Percentiles rank a stretch among this genome's conserved stretches.
These are phyloP conservation scores for Tolypocladium album DNA, from an alignment of 2,329 filamentous ascomycete genomes.

Conservation along the genomic window DNA sequence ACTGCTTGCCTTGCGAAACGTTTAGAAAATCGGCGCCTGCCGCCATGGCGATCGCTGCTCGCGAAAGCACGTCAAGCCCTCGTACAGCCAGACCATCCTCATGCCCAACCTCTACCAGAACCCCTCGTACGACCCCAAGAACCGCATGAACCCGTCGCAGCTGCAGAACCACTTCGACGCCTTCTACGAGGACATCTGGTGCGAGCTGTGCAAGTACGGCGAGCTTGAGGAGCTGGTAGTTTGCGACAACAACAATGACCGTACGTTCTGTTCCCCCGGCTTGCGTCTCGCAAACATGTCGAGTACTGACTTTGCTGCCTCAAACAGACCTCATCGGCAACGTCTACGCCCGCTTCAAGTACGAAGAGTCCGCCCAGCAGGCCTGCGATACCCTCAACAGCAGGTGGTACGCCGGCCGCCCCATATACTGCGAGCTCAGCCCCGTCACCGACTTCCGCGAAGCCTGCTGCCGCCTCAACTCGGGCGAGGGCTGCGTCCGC, in stretches of 20 bases:
- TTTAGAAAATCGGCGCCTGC: slow-evolving; percentile 88
- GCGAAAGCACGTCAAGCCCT: slow-evolving; percentile 97
- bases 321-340: slow-evolving; percentile 82
- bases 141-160: slow-evolving; percentile 91
- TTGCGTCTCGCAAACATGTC: not conserved
- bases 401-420: slow-evolving; percentile 92
- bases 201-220: slow-evolving; percentile 98
- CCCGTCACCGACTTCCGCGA: slow-evolving; percentile 98
- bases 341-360: slow-evolving; percentile 99
- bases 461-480: slow-evolving; percentile 91
- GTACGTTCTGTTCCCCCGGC: slow-evolving; percentile 35
- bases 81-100: slow-evolving; percentile 93
- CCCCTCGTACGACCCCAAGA: slow-evolving; percentile 91
- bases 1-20: not conserved
- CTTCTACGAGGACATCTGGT: slow-evolving; percentile 99
- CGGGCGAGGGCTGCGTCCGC: slow-evolving; percentile 87
- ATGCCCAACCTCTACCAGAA: slow-evolving; percentile 99
- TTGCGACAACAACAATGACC: slow-evolving; percentile 99
- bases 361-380: slow-evolving; percentile 89
- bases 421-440: slow-evolving; percentile 95
- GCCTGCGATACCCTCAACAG: slow-evolving; percentile 91
- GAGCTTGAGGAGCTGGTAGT: slow-evolving; percentile 96
- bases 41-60: slow-evolving; percentile 97
- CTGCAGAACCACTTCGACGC: slow-evolving; percentile 99
- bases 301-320: slow-evolving; percentile 10